Evolutionary conservation across 2,329 filamentous ascomycete species (phyloP), one percentile per base, ranked within the genome.

Genomic region (Chaetomium strumarium): DNA sequence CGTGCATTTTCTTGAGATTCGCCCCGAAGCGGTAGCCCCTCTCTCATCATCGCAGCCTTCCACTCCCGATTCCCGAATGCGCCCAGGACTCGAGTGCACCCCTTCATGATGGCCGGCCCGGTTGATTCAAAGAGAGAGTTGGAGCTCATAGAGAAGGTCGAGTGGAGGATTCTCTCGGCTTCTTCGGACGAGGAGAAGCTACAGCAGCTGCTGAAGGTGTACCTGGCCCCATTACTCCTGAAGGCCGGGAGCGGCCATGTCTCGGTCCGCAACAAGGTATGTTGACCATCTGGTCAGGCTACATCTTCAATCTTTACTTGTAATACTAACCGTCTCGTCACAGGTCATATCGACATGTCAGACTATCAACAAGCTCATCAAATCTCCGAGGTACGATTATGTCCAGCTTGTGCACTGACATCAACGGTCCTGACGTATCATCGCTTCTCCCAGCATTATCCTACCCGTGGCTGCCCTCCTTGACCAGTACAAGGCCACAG

Each of bases 141-240:
- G 60, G 81, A 83, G 59, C 80, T 96, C 56, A 81, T 96, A 48
- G 87, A 88, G 63, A 92, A 88, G 66, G 86, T 95, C 42, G 90
- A 95, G 68, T 82, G 93, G 65, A 81, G 85, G 58, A 93, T 96
- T 63, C 66, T 83, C 14, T 86, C 82, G 29, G 81, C 92, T 48
- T 86, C 91, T 29, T 87, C 90, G 61, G 85, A 90, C 47, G 92
- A 96, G 66, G 77, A 82, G 57, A 95, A 92, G 71, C 80, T 99
- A 1, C 83, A 92, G 66, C 73, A 83, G 20, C 75, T 93, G 14
- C 76, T 99, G 16, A 83, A 86, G 63, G 84, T 80, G 39, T 96
- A 92, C 65, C 76, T 99, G 24, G 75, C 87, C 3, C 86, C 92
- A 0, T 72, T 97, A 11, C 78, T 99, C 2, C 76, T 96, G 53